Base-by-base conservation (phyloP, 305 asterid genomes). In the Nicotiana rustica region DNA sequence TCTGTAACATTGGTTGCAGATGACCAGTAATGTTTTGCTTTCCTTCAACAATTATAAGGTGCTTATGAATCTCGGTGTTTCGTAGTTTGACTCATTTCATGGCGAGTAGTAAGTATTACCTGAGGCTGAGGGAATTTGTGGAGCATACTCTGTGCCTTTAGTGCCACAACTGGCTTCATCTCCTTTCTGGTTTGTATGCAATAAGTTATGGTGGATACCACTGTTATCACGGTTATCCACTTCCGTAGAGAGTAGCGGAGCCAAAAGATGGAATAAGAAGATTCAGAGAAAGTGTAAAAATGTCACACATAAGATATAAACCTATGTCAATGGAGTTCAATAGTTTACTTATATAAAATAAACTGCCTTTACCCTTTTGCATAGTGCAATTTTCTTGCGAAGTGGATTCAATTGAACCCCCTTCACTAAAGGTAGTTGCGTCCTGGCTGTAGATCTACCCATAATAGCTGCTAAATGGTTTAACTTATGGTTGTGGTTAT, bases 21-120 rank as follows among this genome's bases (percentile, higher is more conserved):
- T 71, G 79, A 21, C 41, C 36, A 71, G 61, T 47, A 47, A 71
- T 44, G 10, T 41, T 55, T 75, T 79, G 55, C 19, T 70, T 55
- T 70, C 60, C 19, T 44, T 44, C 60, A 44, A 44, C 12, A 44
- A 44, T 44, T 68, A 8, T 8, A 36, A 10, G 59, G 35, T 69
- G 57, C 57, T 69, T 41, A 41, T 41, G 59, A 70, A 38, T 69
- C 33, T 69, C n/a, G 9, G 18, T 2, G 57, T 69, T 10, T 69
- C 2, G 10, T 38, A 10, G 33, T 70, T 70, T 70, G 35, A 70
- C 19, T 44, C 49, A 70, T 70, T 41, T 70, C 78, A 70, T 70
- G 25, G 78, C 19, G 60, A 71, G 18, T 44, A 2, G 78, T 19
- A 44, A 71, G 78, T 70, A 70, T 44, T 71, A 6, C 78, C 3